Evolutionary conservation across 805 yeast species (phyloP).

Genomic region (Metschnikowia noctiluminum): DNA sequence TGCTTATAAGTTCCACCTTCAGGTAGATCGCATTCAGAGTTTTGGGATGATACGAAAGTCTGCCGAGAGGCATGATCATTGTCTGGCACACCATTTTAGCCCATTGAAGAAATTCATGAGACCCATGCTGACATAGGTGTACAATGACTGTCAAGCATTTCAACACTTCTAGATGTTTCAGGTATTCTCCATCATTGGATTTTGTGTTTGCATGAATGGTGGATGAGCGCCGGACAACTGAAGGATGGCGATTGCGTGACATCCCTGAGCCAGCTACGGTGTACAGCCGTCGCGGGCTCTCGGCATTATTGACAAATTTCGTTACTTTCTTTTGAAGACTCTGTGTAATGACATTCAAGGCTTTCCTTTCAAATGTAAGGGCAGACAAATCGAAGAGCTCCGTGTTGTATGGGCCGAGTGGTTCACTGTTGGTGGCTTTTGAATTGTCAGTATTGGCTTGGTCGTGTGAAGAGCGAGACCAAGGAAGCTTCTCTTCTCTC

Average conservation of each 20-base stretch:
- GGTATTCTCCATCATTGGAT: slow-evolving; percentile 2
- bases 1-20: slow-evolving; percentile 34
- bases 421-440: slow-evolving; percentile 51
- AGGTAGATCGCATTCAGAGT: slow-evolving; percentile 28
- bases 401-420: slow-evolving; percentile 54
- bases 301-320: slow-evolving; percentile 1
- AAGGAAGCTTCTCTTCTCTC: neutral
- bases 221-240: slow-evolving; percentile 2
- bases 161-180: slow-evolving; percentile 22
- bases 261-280: neutral
- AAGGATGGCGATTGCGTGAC: neutral
- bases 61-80: slow-evolving; percentile 19
- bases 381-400: slow-evolving; percentile 51
- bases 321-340: slow-evolving; percentile 41
- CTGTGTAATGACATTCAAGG: slow-evolving; percentile 37
- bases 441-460: neutral
- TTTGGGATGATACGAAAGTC: slow-evolving; percentile 10
- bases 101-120: slow-evolving; percentile 49
- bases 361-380: slow-evolving; percentile 39
- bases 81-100: slow-evolving; percentile 15
- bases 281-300: slow-evolving; percentile 4
- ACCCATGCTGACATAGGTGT: slow-evolving; percentile 53
- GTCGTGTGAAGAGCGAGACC: neutral
- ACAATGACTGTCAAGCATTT: slow-evolving; percentile 53
- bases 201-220: slow-evolving; percentile 4